Evolutionary conservation across 164 flowering plant species (phyloP).

Genomic region (Cinnamomum micranthum): DNA sequence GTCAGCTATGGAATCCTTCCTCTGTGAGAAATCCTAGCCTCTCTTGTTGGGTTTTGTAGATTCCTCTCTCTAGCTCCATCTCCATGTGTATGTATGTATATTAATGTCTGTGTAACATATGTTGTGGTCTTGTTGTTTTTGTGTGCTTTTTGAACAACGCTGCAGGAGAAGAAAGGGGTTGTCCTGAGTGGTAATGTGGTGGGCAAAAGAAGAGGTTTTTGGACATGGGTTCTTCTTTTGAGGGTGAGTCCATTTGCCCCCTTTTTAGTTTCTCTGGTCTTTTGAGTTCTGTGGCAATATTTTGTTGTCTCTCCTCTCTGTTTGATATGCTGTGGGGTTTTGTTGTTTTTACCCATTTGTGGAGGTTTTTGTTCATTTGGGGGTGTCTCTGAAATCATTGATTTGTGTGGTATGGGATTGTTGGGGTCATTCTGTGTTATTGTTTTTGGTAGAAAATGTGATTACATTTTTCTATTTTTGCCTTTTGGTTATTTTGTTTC

Average conservation of each 20-base stretch:
- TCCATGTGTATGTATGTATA: conserved; percentile 3
- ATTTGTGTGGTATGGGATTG: not conserved
- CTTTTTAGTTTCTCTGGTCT: not conserved
- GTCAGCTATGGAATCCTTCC: conserved; percentile 32
- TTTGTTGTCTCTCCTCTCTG: not conserved
- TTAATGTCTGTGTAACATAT: not conserved
- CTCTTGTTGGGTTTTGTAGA: conserved; percentile 28
- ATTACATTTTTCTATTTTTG: not conserved
- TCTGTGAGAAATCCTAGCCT: conserved; percentile 30
- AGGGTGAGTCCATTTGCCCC: conserved; percentile 27
- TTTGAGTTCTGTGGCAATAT: not conserved
- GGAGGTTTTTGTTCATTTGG: not conserved
- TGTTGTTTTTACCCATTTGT: not conserved
- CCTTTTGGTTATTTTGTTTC: not conserved
- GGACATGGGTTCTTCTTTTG: conserved; percentile 39
- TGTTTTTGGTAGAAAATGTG: not conserved
- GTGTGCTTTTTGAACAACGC: not conserved
- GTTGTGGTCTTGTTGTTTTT: not conserved
- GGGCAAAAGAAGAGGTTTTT: conserved; percentile 8
- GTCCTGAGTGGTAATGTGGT: conserved; percentile 38
- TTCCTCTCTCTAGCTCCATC: conserved; percentile 8
- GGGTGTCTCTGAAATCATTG: not conserved
- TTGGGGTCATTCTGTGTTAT: not conserved
- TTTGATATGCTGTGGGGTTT: not conserved
- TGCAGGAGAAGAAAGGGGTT: conserved; percentile 30